A percentile compares a stretch with the other conserved stretches of the same genome.
These are phyloP conservation scores for Neofusicoccum umdonicola DNA, from an alignment of 2,329 filamentous ascomycete species.

Conservation along the genomic window DNA sequence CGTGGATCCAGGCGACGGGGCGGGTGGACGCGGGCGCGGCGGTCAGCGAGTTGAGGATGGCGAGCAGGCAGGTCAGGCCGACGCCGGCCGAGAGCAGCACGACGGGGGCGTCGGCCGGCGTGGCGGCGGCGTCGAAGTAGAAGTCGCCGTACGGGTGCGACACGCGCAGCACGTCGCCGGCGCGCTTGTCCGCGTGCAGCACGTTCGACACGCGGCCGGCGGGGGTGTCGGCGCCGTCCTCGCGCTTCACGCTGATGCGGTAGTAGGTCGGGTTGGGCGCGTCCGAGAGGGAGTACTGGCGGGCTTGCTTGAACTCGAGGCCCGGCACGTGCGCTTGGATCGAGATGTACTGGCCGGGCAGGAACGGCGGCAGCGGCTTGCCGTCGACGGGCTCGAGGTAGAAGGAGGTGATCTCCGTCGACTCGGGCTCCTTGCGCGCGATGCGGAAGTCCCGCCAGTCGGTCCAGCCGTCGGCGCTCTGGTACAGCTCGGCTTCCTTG, in stretches of 20 bases:
- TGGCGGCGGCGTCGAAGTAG: constrained; percentile 50
- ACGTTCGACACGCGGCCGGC: constrained; percentile 69
- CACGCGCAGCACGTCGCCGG: constrained; percentile 63
- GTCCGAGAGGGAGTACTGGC: constrained; percentile 73
- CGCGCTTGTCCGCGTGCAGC: constrained; percentile 60
- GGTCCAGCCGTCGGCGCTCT: constrained; percentile 60
- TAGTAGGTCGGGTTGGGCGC: constrained; percentile 61
- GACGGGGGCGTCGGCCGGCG: constrained; percentile 43
- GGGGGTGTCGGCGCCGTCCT: constrained; percentile 48
- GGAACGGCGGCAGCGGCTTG: constrained; percentile 59
- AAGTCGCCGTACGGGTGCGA: constrained; percentile 65
- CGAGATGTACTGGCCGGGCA: constrained; percentile 72
- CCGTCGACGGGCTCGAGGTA: constrained; percentile 64
- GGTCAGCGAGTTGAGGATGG: constrained; percentile 61
- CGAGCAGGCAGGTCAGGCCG: constrained; percentile 64
- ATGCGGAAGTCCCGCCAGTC: constrained; percentile 68
- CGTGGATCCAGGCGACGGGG: constrained; percentile 62
- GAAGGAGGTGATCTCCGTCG: constrained; percentile 68
- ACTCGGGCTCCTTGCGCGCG: constrained; percentile 62
- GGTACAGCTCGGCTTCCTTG: constrained; percentile 63
- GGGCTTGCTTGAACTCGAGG: constrained; percentile 58
- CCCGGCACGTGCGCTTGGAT: constrained; percentile 58
- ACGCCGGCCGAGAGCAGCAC: constrained; percentile 68
- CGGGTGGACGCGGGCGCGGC: constrained; percentile 36
- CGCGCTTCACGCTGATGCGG: constrained; percentile 67